Conservation (phyloP, 2,329 filamentous ascomycete genomes). For the Cephalotrichum gorgonifer region DNA sequence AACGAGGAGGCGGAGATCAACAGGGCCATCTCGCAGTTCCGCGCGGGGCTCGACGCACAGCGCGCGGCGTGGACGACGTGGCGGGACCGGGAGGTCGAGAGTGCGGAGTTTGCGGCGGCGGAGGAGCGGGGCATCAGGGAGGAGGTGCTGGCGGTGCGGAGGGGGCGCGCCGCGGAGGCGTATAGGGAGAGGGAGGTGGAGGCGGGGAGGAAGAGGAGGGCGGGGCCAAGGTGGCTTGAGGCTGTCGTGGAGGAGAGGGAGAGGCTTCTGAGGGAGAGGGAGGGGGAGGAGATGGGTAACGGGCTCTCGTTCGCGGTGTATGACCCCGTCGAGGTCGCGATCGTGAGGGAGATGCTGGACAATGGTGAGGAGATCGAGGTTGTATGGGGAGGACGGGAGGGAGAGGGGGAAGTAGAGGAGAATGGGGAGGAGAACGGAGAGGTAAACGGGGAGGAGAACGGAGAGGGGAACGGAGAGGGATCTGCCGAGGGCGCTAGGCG, state of each 20-base stretch:
- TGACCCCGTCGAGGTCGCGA: constrained; percentile 4
- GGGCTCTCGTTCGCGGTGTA: not conserved
- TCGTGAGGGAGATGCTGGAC: constrained; percentile 4
- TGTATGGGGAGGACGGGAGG: not conserved
- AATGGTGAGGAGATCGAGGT: not conserved
- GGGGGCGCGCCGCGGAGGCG: not conserved
- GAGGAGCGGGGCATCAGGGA: constrained; percentile 12
- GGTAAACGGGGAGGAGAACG: no score
- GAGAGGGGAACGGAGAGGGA: not conserved
- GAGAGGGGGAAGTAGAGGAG: not conserved
- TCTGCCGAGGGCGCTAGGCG: not conserved
- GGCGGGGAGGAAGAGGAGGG: constrained; percentile 4
- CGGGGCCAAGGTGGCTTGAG: constrained; percentile 7
- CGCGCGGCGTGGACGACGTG: constrained; percentile 29
- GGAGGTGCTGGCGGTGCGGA: constrained; percentile 18
- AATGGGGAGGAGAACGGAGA: no score
- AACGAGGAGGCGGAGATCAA: constrained; percentile 15
- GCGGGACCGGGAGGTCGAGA: constrained; percentile 27
- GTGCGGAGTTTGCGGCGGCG: constrained; percentile 15
- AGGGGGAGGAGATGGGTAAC: constrained; percentile 1
- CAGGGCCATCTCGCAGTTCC: constrained; percentile 22
- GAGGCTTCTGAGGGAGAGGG: constrained; percentile 3
- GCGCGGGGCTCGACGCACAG: constrained; percentile 28
- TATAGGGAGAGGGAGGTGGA: not conserved
- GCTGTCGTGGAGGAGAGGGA: constrained; percentile 7